Conservation (phyloP, 352 stramenopile species). For the Phytophthora pistaciae region DNA sequence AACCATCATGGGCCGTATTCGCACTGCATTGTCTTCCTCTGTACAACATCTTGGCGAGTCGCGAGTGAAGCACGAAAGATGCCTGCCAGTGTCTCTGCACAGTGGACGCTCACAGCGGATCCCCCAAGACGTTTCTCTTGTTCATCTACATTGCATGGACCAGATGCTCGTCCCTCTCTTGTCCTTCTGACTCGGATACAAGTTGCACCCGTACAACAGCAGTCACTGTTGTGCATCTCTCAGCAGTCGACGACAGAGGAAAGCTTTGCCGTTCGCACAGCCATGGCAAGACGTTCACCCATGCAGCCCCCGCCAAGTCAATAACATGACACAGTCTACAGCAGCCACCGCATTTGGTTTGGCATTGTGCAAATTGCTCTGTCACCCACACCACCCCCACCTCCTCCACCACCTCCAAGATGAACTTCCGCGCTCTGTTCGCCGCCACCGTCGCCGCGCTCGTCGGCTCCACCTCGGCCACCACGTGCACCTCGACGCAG, state of each 20-base stretch:
- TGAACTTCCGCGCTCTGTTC: conserved; percentile 31
- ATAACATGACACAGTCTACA: background rate
- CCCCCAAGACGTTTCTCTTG: conserved; percentile 11
- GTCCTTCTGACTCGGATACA: conserved; percentile 18
- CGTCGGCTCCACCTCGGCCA: conserved; percentile 6
- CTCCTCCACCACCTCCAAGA: conserved; percentile 9
- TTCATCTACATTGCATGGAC: conserved; percentile 22
- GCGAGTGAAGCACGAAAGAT: background rate
- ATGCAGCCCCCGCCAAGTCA: background rate
- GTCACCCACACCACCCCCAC: conserved; percentile 1
- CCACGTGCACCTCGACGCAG: conserved; percentile 21
- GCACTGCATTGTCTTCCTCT: too few species aligned
- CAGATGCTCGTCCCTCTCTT: conserved; percentile 23
- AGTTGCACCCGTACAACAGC: background rate
- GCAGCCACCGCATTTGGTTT: background rate
- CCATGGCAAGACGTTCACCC: background rate
- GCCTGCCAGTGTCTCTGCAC: background rate
- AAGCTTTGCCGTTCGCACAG: conserved; percentile 19
- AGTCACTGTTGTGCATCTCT: conserved; percentile 3
- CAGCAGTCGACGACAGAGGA: conserved; percentile 18
- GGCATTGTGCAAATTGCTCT: conserved; percentile 28
- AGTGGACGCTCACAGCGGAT: conserved; percentile 16
- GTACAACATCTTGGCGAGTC: background rate
- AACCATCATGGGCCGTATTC: too few species aligned
- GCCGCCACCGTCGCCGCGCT: conserved; percentile 10